A percentile compares a stretch with the other conserved stretches of the same genome.
Evolutionary conservation across 2,329 filamentous ascomycete species (phyloP).

Genomic region (Capronia americana): DNA sequence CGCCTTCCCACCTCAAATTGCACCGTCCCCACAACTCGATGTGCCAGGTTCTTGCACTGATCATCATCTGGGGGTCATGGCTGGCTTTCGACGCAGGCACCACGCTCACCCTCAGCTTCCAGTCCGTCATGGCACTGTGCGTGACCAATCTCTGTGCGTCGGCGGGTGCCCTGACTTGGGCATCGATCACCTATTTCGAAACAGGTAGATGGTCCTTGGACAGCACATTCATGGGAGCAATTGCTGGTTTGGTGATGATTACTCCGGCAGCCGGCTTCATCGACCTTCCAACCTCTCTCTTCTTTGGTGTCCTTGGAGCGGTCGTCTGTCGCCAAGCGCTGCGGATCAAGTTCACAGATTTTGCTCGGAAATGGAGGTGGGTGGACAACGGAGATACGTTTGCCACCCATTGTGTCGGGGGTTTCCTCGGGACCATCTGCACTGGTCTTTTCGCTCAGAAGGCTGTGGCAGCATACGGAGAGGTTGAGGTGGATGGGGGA

Average conservation of each 20-base stretch:
- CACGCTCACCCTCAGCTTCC: slow-evolving; percentile 57
- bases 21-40: slow-evolving; percentile 58
- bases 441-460: slow-evolving; percentile 60
- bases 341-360: slow-evolving; percentile 59
- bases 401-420: slow-evolving; percentile 61
- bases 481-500: slow-evolving; percentile 56
- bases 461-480: slow-evolving; percentile 60
- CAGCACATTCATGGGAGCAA: slow-evolving; percentile 60
- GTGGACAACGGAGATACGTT: slow-evolving; percentile 64
- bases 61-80: slow-evolving; percentile 61
- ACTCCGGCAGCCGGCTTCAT: slow-evolving; percentile 59
- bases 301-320: slow-evolving; percentile 57
- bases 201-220: slow-evolving; percentile 56
- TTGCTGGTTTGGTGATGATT: slow-evolving; percentile 61
- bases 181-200: slow-evolving; percentile 53
- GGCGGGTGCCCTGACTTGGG: slow-evolving; percentile 57
- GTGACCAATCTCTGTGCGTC: slow-evolving; percentile 59
- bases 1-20: slow-evolving; percentile 53
- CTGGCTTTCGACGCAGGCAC: slow-evolving; percentile 60
- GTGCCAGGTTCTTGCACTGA: slow-evolving; percentile 56
- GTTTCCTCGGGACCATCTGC: slow-evolving; percentile 57
- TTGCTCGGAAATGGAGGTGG: slow-evolving; percentile 57
- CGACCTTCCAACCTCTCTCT: slow-evolving; percentile 57
- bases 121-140: slow-evolving; percentile 57
- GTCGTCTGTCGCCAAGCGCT: slow-evolving; percentile 59